phyloP scores from a whole-genome alignment of 306 rosid genomes.

The Cicer bijugum region DNA sequence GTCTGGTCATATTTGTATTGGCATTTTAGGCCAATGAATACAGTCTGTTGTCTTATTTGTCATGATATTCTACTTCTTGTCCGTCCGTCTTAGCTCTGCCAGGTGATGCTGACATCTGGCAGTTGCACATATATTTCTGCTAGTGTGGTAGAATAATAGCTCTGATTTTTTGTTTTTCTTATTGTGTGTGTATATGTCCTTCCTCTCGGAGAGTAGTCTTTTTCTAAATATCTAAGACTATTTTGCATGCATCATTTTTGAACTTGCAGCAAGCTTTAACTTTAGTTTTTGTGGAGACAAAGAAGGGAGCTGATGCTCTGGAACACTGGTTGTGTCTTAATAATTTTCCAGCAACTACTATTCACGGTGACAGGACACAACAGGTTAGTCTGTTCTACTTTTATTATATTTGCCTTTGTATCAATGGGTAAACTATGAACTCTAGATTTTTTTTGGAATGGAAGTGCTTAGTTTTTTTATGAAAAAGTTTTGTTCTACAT shows the following conservation, averaged over 20 bases:
- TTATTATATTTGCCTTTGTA: slow-evolving; percentile 9
- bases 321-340: slow-evolving; percentile 82
- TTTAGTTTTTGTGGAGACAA: slow-evolving; percentile 97
- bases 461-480: not conserved
- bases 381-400: slow-evolving; percentile 65
- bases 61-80: slow-evolving; percentile 27
- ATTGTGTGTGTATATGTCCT: not conserved
- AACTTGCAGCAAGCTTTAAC: slow-evolving; percentile 87
- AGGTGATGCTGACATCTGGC: not conserved
- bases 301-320: slow-evolving; percentile 96
- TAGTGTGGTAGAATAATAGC: not conserved
- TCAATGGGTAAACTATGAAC: not conserved
- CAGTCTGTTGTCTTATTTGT: not conserved
- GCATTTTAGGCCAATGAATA: slow-evolving; percentile 24
- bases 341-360: slow-evolving; percentile 97
- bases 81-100: not conserved
- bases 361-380: slow-evolving; percentile 94
- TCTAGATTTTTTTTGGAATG: too few species aligned
- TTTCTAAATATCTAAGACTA: slow-evolving; percentile 10
- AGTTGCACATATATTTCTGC: not conserved
- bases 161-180: slow-evolving; percentile 15
- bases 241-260: slow-evolving; percentile 9
- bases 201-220: not conserved
- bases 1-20: not conserved
- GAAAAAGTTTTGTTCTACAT: not conserved